Conservation (phyloP, 768 basidiomycete species). For the Boletus huronensis region DNA sequence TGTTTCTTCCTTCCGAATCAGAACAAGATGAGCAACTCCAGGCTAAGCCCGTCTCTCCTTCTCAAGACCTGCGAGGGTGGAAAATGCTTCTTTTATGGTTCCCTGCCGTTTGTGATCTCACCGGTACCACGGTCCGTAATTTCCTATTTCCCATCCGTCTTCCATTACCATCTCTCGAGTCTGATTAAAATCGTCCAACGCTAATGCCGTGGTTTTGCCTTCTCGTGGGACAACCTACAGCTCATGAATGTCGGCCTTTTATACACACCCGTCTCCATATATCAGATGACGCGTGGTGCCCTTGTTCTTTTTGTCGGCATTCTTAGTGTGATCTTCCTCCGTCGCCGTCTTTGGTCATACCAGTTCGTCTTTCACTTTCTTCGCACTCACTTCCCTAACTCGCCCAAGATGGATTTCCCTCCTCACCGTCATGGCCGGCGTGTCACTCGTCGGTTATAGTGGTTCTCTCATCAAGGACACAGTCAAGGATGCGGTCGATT, state of each 20-base stretch:
- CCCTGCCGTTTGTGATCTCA: conserved; percentile 86
- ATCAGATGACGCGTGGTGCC: conserved; percentile 94
- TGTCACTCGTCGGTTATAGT: conserved; percentile 81
- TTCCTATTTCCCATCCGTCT: conserved; percentile 13
- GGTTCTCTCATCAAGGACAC: conserved; percentile 84
- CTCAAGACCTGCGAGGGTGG: conserved; percentile 59
- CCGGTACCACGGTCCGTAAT: conserved; percentile 77
- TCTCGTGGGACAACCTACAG: conserved; percentile 27
- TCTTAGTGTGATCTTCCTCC: conserved; percentile 88
- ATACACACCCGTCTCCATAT: conserved; percentile 95
- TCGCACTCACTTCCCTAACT: conserved; percentile 1
- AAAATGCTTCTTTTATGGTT: conserved; percentile 79
- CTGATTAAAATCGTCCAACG: conserved; percentile 3
- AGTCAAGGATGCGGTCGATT: conserved; percentile 43
- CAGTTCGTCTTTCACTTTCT: conserved; percentile 50
- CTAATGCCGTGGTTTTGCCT: conserved; percentile 19
- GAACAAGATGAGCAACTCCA: conserved; percentile 40
- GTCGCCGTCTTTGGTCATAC: conserved; percentile 79
- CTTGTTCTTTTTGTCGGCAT: conserved; percentile 92
- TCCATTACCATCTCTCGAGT: conserved; percentile 7
- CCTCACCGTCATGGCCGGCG: conserved; percentile 81
- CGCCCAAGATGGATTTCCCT: conserved; percentile 80
- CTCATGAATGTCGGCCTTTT: conserved; percentile 96
- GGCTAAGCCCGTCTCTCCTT: conserved; percentile 30
- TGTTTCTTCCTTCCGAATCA: conserved; percentile 54